Evolutionary conservation across 257 asterid species (phyloP).

Genomic region (Solanum pennellii): DNA sequence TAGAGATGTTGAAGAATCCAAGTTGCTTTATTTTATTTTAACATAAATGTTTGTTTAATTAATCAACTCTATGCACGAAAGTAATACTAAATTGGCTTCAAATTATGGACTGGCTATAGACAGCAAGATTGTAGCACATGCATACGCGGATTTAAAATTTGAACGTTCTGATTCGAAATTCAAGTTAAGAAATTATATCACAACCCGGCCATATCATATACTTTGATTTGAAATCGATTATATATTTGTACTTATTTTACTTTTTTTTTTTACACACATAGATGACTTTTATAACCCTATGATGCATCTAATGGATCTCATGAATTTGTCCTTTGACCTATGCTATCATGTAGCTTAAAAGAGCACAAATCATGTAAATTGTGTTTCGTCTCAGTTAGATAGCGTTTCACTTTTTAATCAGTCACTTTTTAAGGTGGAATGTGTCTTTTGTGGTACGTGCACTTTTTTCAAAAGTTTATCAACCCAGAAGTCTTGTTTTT

Average conservation of each 20-base stretch:
- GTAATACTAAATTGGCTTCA: neutral
- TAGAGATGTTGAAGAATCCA: neutral
- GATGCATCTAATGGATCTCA: neutral
- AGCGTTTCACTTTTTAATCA: neutral
- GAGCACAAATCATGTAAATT: neutral
- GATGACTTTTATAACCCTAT: neutral
- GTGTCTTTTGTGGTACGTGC: neutral
- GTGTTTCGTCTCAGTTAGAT: neutral
- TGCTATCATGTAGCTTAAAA: neutral
- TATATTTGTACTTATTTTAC: neutral
- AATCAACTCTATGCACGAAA: neutral
- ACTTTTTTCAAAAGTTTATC: neutral
- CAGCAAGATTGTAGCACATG: neutral
- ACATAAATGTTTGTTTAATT: neutral
- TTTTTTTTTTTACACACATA: neutral
- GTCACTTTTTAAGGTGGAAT: neutral
- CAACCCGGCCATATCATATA: neutral
- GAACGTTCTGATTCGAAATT: neutral
- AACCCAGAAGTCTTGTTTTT: neutral
- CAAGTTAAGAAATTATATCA: neutral
- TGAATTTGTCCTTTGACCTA: neutral
- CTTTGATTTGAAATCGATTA: neutral
- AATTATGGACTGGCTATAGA: neutral
- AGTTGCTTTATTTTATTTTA: neutral
- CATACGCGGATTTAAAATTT: neutral